These are phyloP conservation scores for Kappamyces sp. DNA, from an alignment of 192 early-diverging fungal genomes.

Conservation along the genomic window DNA sequence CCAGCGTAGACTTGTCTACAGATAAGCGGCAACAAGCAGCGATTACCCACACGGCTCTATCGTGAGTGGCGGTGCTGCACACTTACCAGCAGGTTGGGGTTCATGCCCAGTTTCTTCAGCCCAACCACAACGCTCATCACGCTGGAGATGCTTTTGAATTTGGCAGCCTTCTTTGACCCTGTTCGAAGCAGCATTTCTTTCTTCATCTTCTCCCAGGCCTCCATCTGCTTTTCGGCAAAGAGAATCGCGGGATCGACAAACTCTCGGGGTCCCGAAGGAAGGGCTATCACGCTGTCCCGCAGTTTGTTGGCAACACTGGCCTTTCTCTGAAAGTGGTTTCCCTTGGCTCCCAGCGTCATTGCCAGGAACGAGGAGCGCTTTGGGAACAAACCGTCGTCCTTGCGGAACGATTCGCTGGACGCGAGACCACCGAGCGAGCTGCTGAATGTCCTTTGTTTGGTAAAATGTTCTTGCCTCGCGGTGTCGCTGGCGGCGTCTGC, in stretches of 20 bases:
- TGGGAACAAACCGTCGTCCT: too few relatives aligned
- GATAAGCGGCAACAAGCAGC: not conserved
- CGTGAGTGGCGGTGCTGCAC: not conserved
- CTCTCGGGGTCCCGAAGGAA: slow-evolving; percentile 6
- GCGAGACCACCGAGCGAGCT: too few relatives aligned
- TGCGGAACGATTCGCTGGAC: too few relatives aligned
- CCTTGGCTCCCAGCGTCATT: too few relatives aligned
- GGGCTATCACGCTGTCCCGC: not conserved
- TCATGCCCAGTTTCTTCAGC: slow-evolving; percentile 10
- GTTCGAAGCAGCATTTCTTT: slow-evolving; percentile 7
- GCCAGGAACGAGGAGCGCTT: too few relatives aligned
- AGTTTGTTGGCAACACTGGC: too few relatives aligned
- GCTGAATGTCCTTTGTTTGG: too few relatives aligned
- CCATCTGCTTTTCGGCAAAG: slow-evolving; percentile 13
- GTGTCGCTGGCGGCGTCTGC: too few relatives aligned
- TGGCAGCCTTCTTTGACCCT: not conserved
- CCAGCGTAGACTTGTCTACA: slow-evolving; percentile 13
- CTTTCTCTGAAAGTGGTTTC: too few relatives aligned
- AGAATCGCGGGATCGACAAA: slow-evolving; percentile 15
- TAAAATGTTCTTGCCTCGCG: too few relatives aligned
- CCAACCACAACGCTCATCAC: slow-evolving; percentile 1
- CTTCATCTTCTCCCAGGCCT: slow-evolving; percentile 9
- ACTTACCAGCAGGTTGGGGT: slow-evolving; percentile 4
- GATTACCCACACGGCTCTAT: not conserved
- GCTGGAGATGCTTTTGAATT: slow-evolving; percentile 11